These are phyloP conservation scores for Penicillium mononematosum DNA, from an alignment of 495 filamentous ascomycete genomes.

Conservation along the genomic window DNA sequence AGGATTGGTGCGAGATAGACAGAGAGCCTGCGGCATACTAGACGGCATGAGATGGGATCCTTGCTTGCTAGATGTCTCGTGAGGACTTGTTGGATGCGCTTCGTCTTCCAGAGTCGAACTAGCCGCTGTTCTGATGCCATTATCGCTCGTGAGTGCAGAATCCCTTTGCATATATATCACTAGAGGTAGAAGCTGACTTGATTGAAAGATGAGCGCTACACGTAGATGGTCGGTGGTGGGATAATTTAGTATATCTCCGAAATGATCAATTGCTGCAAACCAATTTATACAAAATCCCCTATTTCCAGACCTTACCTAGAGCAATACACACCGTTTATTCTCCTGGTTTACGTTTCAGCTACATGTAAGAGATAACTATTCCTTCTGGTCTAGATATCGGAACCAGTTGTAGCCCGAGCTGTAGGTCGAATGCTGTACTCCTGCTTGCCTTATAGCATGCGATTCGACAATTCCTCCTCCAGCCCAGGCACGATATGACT, in stretches of 20 bases:
- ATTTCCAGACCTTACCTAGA: background rate
- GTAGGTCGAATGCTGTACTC: background rate
- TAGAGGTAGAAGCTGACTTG: background rate
- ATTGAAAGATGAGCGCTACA: background rate
- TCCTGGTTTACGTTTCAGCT: background rate
- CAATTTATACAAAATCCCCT: background rate
- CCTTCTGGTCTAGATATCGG: background rate
- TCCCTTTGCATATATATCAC: background rate
- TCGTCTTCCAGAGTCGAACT: slow-evolving; percentile 50
- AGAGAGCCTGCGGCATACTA: slow-evolving; percentile 53
- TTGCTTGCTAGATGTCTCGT: slow-evolving; percentile 36
- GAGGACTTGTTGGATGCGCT: slow-evolving; percentile 44
- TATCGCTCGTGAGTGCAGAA: background rate
- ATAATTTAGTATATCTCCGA: background rate
- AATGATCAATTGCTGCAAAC: background rate
- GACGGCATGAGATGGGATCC: slow-evolving; percentile 48
- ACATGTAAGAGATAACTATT: background rate
- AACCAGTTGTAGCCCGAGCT: background rate
- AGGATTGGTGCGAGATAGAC: slow-evolving; percentile 47
- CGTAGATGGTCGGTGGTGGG: background rate
- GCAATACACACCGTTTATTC: background rate
- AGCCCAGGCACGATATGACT: slow-evolving; percentile 3
- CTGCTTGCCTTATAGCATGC: background rate
- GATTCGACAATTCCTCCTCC: background rate
- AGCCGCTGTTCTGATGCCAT: slow-evolving; percentile 22